Conservation (phyloP, 441 rosid genomes). For the Kokia cookei region DNA sequence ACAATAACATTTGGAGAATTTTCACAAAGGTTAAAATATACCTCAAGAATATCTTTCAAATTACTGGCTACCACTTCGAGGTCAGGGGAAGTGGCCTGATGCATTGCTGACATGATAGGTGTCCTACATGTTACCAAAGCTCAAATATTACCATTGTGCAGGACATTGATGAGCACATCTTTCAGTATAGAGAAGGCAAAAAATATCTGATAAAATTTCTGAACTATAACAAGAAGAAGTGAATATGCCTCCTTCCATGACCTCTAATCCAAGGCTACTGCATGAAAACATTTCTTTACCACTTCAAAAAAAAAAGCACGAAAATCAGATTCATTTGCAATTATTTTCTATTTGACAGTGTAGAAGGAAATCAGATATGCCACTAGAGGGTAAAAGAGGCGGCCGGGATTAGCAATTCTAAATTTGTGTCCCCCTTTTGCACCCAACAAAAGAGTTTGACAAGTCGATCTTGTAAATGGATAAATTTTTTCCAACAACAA, state of each 20-base stretch:
- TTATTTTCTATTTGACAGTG: not conserved
- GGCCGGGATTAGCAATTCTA: not conserved
- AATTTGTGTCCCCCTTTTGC: not conserved
- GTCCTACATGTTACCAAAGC: constrained; percentile 37
- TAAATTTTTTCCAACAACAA: too few species aligned
- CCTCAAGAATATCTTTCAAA: constrained; percentile 54
- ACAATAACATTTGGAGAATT: not conserved
- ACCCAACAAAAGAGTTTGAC: not conserved
- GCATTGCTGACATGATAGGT: constrained; percentile 73
- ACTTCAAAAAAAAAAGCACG: not conserved
- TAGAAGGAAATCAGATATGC: not conserved
- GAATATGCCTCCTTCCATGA: not conserved
- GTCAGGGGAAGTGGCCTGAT: constrained; percentile 56
- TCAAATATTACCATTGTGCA: too few species aligned
- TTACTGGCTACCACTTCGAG: constrained; percentile 50
- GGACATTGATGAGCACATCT: not conserved
- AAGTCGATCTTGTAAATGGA: not conserved
- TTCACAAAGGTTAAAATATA: constrained; percentile 12
- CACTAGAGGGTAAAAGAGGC: not conserved
- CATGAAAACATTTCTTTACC: not conserved
- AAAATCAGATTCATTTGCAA: not conserved
- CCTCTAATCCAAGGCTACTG: not conserved
- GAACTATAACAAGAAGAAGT: not conserved
- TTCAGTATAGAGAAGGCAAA: not conserved
- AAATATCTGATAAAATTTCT: not conserved